phyloP scores from a whole-genome alignment of 352 stramenopile genomes.

The Globisporangium megalacanthum region DNA sequence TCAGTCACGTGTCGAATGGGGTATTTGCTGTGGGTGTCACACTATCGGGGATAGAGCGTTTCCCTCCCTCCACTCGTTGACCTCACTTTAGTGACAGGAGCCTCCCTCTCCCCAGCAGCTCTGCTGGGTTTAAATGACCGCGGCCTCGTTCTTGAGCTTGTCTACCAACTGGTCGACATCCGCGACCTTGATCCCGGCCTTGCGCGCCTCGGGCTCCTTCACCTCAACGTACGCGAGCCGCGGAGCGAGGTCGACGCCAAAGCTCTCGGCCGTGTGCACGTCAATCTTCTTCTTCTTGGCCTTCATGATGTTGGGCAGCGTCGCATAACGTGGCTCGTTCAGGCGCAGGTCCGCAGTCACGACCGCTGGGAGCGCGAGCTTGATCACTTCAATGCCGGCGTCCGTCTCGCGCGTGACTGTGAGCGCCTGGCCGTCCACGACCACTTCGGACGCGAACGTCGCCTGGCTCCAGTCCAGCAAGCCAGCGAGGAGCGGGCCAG shows the following conservation, averaged over 20 bases:
- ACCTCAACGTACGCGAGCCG: slow-evolving; percentile 81
- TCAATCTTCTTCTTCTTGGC: slow-evolving; percentile 93
- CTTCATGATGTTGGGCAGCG: slow-evolving; percentile 99
- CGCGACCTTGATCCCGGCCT: slow-evolving; percentile 94
- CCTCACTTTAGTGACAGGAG: not conserved
- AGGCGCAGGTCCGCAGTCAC: slow-evolving; percentile 97
- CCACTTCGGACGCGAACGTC: slow-evolving; percentile 95
- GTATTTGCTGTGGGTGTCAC: too few species aligned
- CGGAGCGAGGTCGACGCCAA: slow-evolving; percentile 67
- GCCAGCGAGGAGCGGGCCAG: slow-evolving; percentile 94
- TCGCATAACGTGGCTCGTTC: slow-evolving; percentile 99
- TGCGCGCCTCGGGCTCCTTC: slow-evolving; percentile 89
- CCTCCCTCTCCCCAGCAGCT: not conserved
- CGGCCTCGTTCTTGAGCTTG: slow-evolving; percentile 96
- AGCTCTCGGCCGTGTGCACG: slow-evolving; percentile 59
- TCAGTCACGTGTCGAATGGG: not conserved
- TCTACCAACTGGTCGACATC: slow-evolving; percentile 94
- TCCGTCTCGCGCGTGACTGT: slow-evolving; percentile 95
- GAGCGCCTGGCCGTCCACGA: slow-evolving; percentile 50
- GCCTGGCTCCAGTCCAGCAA: slow-evolving; percentile 96
- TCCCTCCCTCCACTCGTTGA: too few species aligned
- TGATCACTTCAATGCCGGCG: slow-evolving; percentile 86
- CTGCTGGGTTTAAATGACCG: slow-evolving; percentile 72
- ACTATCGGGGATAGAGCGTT: too few species aligned
- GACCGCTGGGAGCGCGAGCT: slow-evolving; percentile 90